Conservation (phyloP, 2,329 filamentous ascomycete genomes). For the Orbilia ellipsospora region DNA sequence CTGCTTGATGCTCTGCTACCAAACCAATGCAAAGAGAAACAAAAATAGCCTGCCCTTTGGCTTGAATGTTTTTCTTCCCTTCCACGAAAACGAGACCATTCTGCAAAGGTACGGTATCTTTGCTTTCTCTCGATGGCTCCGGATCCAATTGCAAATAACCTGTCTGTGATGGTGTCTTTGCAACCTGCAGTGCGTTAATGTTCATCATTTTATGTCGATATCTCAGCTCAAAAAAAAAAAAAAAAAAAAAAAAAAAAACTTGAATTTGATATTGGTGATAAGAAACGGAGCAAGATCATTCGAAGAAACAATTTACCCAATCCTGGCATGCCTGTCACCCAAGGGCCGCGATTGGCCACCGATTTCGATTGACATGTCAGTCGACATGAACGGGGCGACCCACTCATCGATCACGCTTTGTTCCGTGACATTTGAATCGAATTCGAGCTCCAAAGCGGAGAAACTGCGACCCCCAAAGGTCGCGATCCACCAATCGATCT, state of each 20-base stretch:
- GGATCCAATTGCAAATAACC: background rate
- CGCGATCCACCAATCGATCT: background rate
- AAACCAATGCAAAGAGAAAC: constrained; percentile 27
- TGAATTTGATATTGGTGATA: constrained; percentile 2
- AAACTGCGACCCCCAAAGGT: background rate
- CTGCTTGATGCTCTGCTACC: background rate
- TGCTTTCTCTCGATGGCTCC: background rate
- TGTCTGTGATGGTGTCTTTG: constrained; percentile 2
- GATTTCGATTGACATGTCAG: constrained; percentile 42
- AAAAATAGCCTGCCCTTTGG: constrained; percentile 19
- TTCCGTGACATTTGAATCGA: constrained; percentile 27
- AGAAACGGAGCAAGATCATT: background rate
- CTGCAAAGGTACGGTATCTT: constrained; percentile 45
- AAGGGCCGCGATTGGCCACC: constrained; percentile 6
- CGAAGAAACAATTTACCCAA: too few relatives aligned
- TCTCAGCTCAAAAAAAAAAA: background rate
- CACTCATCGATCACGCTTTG: constrained; percentile 24
- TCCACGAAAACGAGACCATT: background rate
- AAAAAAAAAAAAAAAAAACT: too few relatives aligned
- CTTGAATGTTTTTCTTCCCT: background rate
- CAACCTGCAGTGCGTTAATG: constrained; percentile 37
- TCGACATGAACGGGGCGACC: constrained; percentile 24
- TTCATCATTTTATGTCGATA: background rate
- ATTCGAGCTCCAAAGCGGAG: background rate
- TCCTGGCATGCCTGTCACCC: too few relatives aligned